Evolutionary conservation across 495 filamentous ascomycete species (phyloP).

Genomic region (Aspergillus carlsbadensis): DNA sequence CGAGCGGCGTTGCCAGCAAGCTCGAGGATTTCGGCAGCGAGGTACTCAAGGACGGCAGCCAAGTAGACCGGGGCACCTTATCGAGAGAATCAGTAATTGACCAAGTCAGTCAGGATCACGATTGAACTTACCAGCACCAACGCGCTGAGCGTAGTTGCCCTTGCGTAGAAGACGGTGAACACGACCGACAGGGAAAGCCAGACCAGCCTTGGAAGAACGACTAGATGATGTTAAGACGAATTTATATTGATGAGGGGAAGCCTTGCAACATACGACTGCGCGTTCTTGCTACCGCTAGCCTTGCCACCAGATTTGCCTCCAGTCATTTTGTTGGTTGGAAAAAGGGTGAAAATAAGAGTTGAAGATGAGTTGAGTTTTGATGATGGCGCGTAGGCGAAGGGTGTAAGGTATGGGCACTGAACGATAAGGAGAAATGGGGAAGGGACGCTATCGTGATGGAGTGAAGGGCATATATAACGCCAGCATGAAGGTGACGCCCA

Average conservation of each 20-base stretch:
- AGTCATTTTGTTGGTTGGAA: constrained; percentile 82
- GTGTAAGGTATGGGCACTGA: constrained; percentile 15
- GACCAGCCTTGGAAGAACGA: constrained; percentile 98
- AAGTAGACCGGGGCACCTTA: constrained; percentile 93
- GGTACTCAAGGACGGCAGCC: constrained; percentile 96
- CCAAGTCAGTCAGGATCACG: neutral
- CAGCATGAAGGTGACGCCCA: constrained; percentile 45
- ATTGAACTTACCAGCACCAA: constrained; percentile 75
- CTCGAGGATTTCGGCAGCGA: constrained; percentile 98
- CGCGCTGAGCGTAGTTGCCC: constrained; percentile 99
- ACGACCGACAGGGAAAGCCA: constrained; percentile 99
- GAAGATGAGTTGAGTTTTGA: neutral
- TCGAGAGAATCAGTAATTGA: constrained; percentile 29
- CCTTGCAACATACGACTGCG: constrained; percentile 80
- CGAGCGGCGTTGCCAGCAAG: constrained; percentile 97
- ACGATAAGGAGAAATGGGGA: constrained; percentile 22
- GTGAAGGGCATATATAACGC: constrained; percentile 48
- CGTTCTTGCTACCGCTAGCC: constrained; percentile 94
- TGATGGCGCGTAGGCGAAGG: neutral
- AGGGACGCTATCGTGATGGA: constrained; percentile 32
- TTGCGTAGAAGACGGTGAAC: constrained; percentile 99
- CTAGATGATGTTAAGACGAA: constrained; percentile 52
- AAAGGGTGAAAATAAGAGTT: neutral
- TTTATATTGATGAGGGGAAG: constrained; percentile 25
- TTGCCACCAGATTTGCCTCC: constrained; percentile 98